phyloP scores from a whole-genome alignment of 1,139 yeast genomes.

The Geotrichum aggregatum region DNA sequence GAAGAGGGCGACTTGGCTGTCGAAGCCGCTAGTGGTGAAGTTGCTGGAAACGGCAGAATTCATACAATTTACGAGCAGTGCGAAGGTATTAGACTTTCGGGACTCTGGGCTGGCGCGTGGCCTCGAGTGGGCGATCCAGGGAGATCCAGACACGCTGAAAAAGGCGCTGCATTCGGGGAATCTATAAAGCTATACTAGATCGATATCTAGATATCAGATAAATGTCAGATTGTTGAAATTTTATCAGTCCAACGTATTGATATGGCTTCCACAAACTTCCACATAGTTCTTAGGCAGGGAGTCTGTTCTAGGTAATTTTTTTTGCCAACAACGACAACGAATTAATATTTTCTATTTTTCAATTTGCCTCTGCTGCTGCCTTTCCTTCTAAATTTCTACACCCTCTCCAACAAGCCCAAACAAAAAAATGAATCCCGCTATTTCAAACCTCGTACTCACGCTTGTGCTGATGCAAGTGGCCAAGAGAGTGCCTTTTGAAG shows the following conservation, averaged over 20 bases:
- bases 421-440: slow-evolving; percentile 60
- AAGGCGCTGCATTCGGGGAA: neutral
- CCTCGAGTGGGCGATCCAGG: slow-evolving; percentile 26
- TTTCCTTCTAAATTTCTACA: neutral
- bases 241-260: neutral
- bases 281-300: neutral
- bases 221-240: neutral
- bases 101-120: slow-evolving; percentile 27
- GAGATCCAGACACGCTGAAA: slow-evolving; percentile 8
- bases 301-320: neutral
- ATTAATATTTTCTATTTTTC: neutral
- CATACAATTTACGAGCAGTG: neutral
- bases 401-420: neutral
- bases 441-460: slow-evolving; percentile 84
- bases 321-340: too few species aligned
- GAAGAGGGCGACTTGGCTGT: slow-evolving; percentile 31
- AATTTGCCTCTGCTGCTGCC: neutral
- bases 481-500: slow-evolving; percentile 82
- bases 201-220: neutral
- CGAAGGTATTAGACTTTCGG: slow-evolving; percentile 23
- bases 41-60: slow-evolving; percentile 17
- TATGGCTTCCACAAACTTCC: neutral
- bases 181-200: neutral
- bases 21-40: slow-evolving; percentile 21
- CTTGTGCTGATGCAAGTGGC: slow-evolving; percentile 96